Conservation (phyloP, 495 filamentous ascomycete genomes). For the Hypomontagnella submonticulosa region DNA sequence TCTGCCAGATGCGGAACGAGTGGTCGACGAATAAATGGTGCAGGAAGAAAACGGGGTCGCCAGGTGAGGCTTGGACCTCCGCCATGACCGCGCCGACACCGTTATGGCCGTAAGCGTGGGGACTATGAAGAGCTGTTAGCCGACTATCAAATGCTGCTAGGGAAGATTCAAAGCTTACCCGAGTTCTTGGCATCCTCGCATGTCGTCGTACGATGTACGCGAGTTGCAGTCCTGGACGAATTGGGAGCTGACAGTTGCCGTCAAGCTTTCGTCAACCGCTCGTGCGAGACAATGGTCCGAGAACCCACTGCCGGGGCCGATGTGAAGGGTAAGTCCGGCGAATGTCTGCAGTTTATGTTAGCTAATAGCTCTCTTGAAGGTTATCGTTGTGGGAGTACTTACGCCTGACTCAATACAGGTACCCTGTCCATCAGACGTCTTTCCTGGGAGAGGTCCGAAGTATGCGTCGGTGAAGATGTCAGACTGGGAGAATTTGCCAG, state of each 20-base stretch:
- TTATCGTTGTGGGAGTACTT: slow-evolving; percentile 16
- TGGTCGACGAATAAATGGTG: slow-evolving; percentile 58
- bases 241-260: slow-evolving; percentile 38
- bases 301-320: slow-evolving; percentile 48
- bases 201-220: slow-evolving; percentile 42
- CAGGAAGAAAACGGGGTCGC: slow-evolving; percentile 57
- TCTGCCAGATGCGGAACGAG: slow-evolving; percentile 55
- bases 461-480: slow-evolving; percentile 48
- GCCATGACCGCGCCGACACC: slow-evolving; percentile 52
- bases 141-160: not conserved
- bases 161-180: slow-evolving; percentile 35
- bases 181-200: slow-evolving; percentile 48
- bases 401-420: slow-evolving; percentile 45
- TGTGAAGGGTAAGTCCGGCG: slow-evolving; percentile 48
- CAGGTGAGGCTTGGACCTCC: slow-evolving; percentile 50
- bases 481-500: slow-evolving; percentile 48
- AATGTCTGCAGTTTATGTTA: slow-evolving; percentile 44
- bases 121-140: slow-evolving; percentile 32
- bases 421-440: slow-evolving; percentile 51
- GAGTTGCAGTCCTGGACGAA: slow-evolving; percentile 49
- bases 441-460: slow-evolving; percentile 46
- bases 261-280: slow-evolving; percentile 46
- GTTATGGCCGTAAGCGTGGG: slow-evolving; percentile 48
- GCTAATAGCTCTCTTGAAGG: slow-evolving; percentile 12
- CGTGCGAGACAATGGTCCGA: slow-evolving; percentile 48